These are phyloP conservation scores for Scedosporium dehoogii DNA, from an alignment of 2,329 filamentous ascomycete genomes.

Conservation along the genomic window DNA sequence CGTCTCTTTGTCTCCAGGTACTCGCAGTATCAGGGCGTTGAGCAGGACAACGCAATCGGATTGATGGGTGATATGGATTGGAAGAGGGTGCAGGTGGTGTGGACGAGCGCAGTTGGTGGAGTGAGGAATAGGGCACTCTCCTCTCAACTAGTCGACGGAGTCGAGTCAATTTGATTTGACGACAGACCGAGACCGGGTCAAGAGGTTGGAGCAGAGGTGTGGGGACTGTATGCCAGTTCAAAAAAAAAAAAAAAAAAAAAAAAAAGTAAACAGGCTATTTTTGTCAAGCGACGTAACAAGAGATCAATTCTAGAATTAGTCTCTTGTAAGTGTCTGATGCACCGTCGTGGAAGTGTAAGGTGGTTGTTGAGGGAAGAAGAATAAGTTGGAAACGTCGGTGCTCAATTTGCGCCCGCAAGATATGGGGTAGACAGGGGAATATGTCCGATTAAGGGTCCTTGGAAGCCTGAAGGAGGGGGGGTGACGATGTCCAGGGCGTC, in stretches of 20 bases:
- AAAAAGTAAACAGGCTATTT: background rate
- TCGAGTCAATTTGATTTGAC: background rate
- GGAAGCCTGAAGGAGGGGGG: background rate
- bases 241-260: background rate
- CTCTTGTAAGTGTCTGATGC: background rate
- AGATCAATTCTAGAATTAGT: background rate
- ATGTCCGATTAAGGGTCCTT: slow-evolving; percentile 5
- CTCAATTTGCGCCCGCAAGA: slow-evolving; percentile 8
- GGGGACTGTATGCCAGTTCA: background rate
- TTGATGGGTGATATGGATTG: background rate
- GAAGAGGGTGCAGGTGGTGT: slow-evolving; percentile 1
- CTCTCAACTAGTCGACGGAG: background rate
- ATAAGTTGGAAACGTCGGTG: background rate
- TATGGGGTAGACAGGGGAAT: slow-evolving; percentile 7
- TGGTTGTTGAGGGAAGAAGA: background rate
- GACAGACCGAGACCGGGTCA: background rate
- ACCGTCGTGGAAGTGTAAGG: background rate
- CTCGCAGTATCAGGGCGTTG: background rate
- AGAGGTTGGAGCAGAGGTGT: background rate
- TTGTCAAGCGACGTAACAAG: background rate
- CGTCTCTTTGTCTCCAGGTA: background rate
- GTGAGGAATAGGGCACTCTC: background rate
- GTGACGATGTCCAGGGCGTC: slow-evolving; percentile 4
- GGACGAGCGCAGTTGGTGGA: background rate
- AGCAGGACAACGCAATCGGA: background rate